phyloP scores from a whole-genome alignment of 2,329 filamentous ascomycete species.

The Sporothrix mexicana region DNA sequence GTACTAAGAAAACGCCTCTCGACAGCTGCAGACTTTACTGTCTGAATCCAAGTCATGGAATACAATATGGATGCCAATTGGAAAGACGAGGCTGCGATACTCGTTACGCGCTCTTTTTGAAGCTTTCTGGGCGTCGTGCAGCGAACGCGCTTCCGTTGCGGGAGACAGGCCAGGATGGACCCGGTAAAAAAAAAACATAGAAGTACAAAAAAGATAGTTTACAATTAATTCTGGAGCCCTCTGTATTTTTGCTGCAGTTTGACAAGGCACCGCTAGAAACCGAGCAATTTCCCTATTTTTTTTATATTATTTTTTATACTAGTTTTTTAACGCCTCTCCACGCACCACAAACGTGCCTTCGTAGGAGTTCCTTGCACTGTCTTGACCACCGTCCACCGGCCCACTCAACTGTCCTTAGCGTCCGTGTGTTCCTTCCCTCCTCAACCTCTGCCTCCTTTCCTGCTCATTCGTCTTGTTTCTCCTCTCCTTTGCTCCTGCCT shows the following conservation, averaged over 20 bases:
- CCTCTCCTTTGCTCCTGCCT: conserved; percentile 13
- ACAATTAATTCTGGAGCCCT: conserved; percentile 15
- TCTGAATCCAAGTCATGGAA: not conserved
- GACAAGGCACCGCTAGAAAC: conserved; percentile 28
- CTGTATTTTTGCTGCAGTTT: not conserved
- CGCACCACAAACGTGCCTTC: conserved; percentile 30
- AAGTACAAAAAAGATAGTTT: conserved; percentile 13
- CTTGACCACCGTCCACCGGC: conserved; percentile 24
- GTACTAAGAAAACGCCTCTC: too few species aligned
- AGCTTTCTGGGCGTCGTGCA: not conserved
- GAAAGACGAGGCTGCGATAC: conserved; percentile 10
- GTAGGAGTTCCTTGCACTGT: conserved; percentile 9
- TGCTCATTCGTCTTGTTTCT: conserved; percentile 21
- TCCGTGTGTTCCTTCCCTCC: conserved; percentile 36
- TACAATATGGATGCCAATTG: not conserved
- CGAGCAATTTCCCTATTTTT: conserved; percentile 36
- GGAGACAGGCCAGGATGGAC: not conserved
- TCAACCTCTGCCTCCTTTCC: conserved; percentile 32
- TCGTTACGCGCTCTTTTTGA: not conserved
- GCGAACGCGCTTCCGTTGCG: conserved; percentile 6
- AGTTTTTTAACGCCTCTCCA: conserved; percentile 37
- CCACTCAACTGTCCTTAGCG: conserved; percentile 23
- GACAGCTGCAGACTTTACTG: too few species aligned
- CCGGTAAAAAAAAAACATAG: conserved; percentile 26
- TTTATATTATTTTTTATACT: conserved; percentile 33